These are phyloP conservation scores for Strombidium stylifer DNA, from an alignment of 73 alveolate species.

Conservation along the genomic window DNA sequence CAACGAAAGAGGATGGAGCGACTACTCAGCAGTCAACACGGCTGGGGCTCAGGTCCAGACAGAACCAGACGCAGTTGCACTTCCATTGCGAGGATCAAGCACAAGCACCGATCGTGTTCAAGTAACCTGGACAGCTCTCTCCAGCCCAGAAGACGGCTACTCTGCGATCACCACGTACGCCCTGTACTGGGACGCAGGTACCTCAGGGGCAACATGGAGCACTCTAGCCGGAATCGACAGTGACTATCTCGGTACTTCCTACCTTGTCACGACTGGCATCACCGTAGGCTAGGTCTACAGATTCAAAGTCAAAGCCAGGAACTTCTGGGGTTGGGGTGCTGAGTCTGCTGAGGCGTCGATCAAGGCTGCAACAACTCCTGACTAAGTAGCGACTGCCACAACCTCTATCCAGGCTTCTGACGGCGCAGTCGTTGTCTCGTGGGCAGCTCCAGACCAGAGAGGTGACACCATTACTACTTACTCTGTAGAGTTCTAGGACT, in stretches of 20 bases:
- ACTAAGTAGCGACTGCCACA: slow-evolving; percentile 16
- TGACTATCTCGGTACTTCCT: not conserved
- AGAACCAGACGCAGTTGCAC: slow-evolving; percentile 34
- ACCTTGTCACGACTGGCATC: slow-evolving; percentile 8
- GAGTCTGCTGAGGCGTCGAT: slow-evolving; percentile 11
- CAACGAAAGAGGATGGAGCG: slow-evolving; percentile 28
- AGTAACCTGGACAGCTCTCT: not conserved
- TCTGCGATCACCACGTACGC: slow-evolving; percentile 6
- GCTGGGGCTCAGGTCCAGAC: slow-evolving; percentile 29
- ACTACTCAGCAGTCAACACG: slow-evolving; percentile 12
- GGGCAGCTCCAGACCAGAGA: slow-evolving; percentile 28
- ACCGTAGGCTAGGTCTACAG: slow-evolving; percentile 18
- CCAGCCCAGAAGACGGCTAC: slow-evolving; percentile 16
- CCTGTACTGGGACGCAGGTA: slow-evolving; percentile 43
- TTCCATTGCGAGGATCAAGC: no score
- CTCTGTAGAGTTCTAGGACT: slow-evolving; percentile 5
- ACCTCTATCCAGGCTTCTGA: not conserved
- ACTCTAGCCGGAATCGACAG: slow-evolving; percentile 1
- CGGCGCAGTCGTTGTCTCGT: slow-evolving; percentile 4
- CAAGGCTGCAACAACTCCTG: slow-evolving; percentile 22
- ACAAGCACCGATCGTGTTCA: not conserved
- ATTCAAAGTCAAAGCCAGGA: slow-evolving; percentile 26
- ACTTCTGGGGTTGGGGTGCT: slow-evolving; percentile 41
- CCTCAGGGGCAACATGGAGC: slow-evolving; percentile 40
- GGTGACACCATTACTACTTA: slow-evolving; percentile 31